phyloP scores from a whole-genome alignment of 2,329 filamentous ascomycete species.

The Fusarium oxysporum region DNA sequence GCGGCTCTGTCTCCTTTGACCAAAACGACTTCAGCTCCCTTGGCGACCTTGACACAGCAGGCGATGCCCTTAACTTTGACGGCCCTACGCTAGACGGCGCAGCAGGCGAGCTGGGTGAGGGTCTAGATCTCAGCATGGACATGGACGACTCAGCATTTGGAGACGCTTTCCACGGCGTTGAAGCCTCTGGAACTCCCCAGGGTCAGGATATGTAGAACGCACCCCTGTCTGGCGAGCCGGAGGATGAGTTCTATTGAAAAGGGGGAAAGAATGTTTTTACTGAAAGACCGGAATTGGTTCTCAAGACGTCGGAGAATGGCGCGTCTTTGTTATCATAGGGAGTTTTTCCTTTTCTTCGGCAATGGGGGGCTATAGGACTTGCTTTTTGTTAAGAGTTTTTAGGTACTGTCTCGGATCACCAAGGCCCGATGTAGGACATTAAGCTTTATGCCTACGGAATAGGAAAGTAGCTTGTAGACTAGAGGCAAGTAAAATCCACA shows the following conservation, averaged over 20 bases:
- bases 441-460: not conserved
- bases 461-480: slow-evolving; percentile 19
- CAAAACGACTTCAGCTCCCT: slow-evolving; percentile 72
- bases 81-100: slow-evolving; percentile 63
- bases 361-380: slow-evolving; percentile 20
- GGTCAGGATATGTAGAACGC: slow-evolving; percentile 49
- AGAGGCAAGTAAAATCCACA: slow-evolving; percentile 7
- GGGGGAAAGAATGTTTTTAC: not conserved
- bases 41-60: slow-evolving; percentile 76
- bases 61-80: slow-evolving; percentile 77
- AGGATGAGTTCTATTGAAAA: slow-evolving; percentile 4
- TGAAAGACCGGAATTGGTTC: slow-evolving; percentile 19
- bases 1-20: slow-evolving; percentile 60
- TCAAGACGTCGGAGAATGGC: slow-evolving; percentile 45
- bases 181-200: slow-evolving; percentile 53
- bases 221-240: not conserved
- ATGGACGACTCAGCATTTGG: slow-evolving; percentile 86
- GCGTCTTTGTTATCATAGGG: slow-evolving; percentile 29
- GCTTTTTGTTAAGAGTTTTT: slow-evolving; percentile 28
- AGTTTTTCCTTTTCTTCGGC: slow-evolving; percentile 20
- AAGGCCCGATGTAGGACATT: slow-evolving; percentile 3
- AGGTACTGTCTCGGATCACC: slow-evolving; percentile 10
- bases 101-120: slow-evolving; percentile 63
- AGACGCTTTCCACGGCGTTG: slow-evolving; percentile 80
- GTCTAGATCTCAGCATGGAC: slow-evolving; percentile 71